A percentile compares a stretch with the other conserved stretches of the same genome.
Conservation (phyloP, 78 protist species). For the Dictyostelium capitatum region DNA sequence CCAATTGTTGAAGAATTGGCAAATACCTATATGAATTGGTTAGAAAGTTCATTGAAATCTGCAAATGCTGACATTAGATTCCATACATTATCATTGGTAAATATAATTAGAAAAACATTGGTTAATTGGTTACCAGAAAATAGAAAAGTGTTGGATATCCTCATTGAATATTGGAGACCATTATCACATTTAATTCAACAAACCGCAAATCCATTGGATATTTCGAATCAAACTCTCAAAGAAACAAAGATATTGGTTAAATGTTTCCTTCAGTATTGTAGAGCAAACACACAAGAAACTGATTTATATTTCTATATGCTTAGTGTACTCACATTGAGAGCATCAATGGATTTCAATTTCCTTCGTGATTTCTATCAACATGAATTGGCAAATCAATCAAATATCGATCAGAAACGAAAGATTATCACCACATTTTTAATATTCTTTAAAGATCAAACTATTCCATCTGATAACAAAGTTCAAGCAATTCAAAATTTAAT, state of each 20-base stretch:
- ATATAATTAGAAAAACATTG: slow-evolving; percentile 5
- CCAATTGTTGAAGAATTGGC: slow-evolving; percentile 63
- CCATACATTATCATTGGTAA: not conserved
- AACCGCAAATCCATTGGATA: not conserved
- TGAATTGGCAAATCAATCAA: slow-evolving; percentile 67
- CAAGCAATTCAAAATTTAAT: slow-evolving; percentile 89
- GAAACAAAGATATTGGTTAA: slow-evolving; percentile 88
- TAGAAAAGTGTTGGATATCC: slow-evolving; percentile 13
- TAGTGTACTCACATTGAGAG: slow-evolving; percentile 61
- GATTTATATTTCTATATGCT: slow-evolving; percentile 89
- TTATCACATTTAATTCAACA: not conserved
- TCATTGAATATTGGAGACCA: slow-evolving; percentile 36
- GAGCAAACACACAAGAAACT: slow-evolving; percentile 58
- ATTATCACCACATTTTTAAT: slow-evolving; percentile 51
- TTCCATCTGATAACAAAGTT: slow-evolving; percentile 74
- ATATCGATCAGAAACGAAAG: slow-evolving; percentile 35
- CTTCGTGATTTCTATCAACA: slow-evolving; percentile 76
- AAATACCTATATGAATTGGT: not conserved
- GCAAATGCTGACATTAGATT: not conserved
- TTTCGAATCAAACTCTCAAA: slow-evolving; percentile 41
- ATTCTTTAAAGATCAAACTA: slow-evolving; percentile 40
- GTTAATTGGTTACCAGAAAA: slow-evolving; percentile 49
- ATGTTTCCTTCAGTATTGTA: slow-evolving; percentile 86
- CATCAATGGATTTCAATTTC: slow-evolving; percentile 85
- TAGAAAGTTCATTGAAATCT: not conserved